Evolutionary conservation across 192 early-diverging fungal genomes (phyloP), one percentile per base, ranked within the genome.

Genomic region (Allomyces arbusculus): DNA sequence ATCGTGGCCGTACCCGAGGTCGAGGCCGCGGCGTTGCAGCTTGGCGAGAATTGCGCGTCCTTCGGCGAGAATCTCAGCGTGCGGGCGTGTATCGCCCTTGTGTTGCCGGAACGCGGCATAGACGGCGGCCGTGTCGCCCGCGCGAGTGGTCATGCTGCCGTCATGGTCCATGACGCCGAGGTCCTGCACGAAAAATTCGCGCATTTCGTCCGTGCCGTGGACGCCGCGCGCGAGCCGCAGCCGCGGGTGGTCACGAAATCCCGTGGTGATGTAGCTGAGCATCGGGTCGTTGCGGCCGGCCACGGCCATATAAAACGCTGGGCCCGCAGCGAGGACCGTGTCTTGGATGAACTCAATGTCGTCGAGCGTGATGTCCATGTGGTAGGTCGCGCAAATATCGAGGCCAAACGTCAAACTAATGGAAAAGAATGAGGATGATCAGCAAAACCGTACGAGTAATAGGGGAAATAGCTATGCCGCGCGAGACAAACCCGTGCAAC

Each of bases 1-100:
- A 11, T 26, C 62, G 28, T 33, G 28, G 62, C 62, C 62, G 62
- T 63, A 63, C 62, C 62, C 62, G 24, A 63, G 62, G 8, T 63
- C 62, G 19, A 63, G 12, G 2, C 62, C 62, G 23, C 62, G 62
- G 19, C 14, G 14, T 8, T 63, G 62, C 24, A 63, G 7, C 23
- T 23, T 14, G 23, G 5, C 62, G 19, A 63, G 62, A 24, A 26
- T 24, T 16, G 24, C 22, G 62, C 62, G 62, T 24, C 24, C 62
- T 23, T 63, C 62, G 24, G 62, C 62, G 14, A 16, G 1, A 23
- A 63, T 16, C 62, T 16, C 62, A 4, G 23, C 28, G 4, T 23
- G 19, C 12, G 16, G 20, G 6, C 62, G 62, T 8, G 16, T 5
- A 14, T 63, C 62, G 16, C 50, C 50, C 50, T 58, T 58, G 50